These are phyloP conservation scores for Apiotrichum siamense DNA, from an alignment of 1,284 basidiomycete genomes.

Conservation along the genomic window DNA sequence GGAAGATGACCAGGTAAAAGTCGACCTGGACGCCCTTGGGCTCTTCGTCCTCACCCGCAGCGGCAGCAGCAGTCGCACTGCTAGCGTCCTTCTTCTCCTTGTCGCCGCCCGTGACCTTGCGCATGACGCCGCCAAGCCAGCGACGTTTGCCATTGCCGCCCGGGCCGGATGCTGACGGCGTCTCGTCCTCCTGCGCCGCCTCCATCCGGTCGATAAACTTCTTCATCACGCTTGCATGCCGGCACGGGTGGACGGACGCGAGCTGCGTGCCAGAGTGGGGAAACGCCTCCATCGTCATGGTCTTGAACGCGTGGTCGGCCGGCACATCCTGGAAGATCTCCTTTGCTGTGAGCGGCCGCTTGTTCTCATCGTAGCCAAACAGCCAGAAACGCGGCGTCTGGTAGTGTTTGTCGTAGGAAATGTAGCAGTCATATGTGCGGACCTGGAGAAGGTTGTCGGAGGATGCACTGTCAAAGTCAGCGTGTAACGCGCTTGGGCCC, in stretches of 20 bases:
- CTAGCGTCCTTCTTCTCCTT: slow-evolving; percentile 52
- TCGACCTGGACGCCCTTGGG: slow-evolving; percentile 86
- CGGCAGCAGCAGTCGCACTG: slow-evolving; percentile 48
- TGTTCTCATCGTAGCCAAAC: slow-evolving; percentile 91
- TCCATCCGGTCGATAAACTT: slow-evolving; percentile 99
- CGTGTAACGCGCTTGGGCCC: not conserved
- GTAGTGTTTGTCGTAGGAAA: slow-evolving; percentile 98
- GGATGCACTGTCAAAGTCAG: slow-evolving; percentile 1
- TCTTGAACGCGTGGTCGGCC: slow-evolving; percentile 96
- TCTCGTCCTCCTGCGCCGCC: slow-evolving; percentile 58
- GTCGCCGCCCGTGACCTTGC: slow-evolving; percentile 60
- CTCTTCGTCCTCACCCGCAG: slow-evolving; percentile 58
- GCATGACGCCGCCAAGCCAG: slow-evolving; percentile 62
- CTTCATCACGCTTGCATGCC: slow-evolving; percentile 99
- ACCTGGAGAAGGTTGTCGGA: slow-evolving; percentile 78
- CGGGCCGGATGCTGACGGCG: slow-evolving; percentile 15
- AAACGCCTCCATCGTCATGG: slow-evolving; percentile 97
- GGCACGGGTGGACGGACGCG: slow-evolving; percentile 95
- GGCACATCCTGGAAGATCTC: slow-evolving; percentile 98
- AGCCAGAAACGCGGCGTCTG: slow-evolving; percentile 94
- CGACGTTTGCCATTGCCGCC: slow-evolving; percentile 64
- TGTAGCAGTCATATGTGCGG: slow-evolving; percentile 98
- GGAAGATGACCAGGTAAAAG: slow-evolving; percentile 90
- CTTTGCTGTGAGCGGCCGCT: slow-evolving; percentile 72
- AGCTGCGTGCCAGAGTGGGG: slow-evolving; percentile 80